Percentiles rank a stretch among this genome's conserved stretches.
Evolutionary conservation across 2,329 filamentous ascomycete species (phyloP).

Genomic region (Fusarium mexicanum): DNA sequence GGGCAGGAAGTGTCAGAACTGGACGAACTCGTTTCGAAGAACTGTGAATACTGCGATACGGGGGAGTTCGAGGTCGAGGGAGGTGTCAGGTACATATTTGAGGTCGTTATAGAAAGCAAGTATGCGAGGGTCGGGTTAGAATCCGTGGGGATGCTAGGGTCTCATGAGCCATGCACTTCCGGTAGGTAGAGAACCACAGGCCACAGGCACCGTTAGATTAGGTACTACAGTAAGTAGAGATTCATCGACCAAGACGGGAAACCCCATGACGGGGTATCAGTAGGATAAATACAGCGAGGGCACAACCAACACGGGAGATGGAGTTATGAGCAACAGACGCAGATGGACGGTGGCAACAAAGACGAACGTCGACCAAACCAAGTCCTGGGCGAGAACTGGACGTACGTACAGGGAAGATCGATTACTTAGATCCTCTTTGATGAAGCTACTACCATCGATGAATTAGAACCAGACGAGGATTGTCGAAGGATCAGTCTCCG

Average conservation of each 20-base stretch:
- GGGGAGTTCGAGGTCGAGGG: constrained; percentile 57
- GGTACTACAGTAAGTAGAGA: constrained; percentile 32
- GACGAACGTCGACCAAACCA: constrained; percentile 23
- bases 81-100: constrained; percentile 61
- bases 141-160: constrained; percentile 41
- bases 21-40: constrained; percentile 38
- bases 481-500: constrained; percentile 44
- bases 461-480: constrained; percentile 42
- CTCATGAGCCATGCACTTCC: constrained; percentile 38
- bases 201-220: constrained; percentile 24
- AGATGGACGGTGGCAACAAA: constrained; percentile 38
- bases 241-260: constrained; percentile 37
- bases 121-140: constrained; percentile 38
- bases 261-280: constrained; percentile 32
- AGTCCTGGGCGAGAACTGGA: constrained; percentile 10
- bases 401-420: constrained; percentile 33
- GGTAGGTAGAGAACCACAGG: constrained; percentile 26
- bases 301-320: constrained; percentile 28
- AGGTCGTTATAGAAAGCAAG: constrained; percentile 38
- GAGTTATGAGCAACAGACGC: constrained; percentile 27
- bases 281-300: constrained; percentile 36
- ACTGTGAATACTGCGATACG: constrained; percentile 47
- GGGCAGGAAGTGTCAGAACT: constrained; percentile 46
- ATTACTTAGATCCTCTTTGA: constrained; percentile 41
- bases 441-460: constrained; percentile 37